phyloP scores from a whole-genome alignment of 2,329 filamentous ascomycete genomes.

The Penicillium oxalicum region DNA sequence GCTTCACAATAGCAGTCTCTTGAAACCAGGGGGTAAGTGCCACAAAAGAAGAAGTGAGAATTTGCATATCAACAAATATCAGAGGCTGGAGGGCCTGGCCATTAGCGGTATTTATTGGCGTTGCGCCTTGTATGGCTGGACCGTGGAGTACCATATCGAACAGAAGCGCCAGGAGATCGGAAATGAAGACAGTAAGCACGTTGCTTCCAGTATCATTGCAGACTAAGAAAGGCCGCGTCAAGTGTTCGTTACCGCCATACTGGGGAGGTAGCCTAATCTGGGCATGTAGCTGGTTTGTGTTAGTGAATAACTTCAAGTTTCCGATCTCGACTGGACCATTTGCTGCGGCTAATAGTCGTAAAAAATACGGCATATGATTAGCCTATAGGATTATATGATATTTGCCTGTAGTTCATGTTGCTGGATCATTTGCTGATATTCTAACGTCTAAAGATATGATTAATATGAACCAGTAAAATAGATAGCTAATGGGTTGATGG shows the following conservation, averaged over 20 bases:
- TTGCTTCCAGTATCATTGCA: slow-evolving; percentile 1
- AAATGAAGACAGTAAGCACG: not conserved
- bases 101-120: not conserved
- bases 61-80: not conserved
- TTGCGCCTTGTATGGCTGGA: not conserved
- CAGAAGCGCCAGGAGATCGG: not conserved
- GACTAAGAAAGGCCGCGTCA: too few relatives aligned
- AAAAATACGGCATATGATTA: too few relatives aligned
- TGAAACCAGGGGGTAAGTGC: slow-evolving; percentile 2
- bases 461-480: slow-evolving; percentile 1
- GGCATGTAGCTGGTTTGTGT: too few relatives aligned
- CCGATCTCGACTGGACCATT: too few relatives aligned
- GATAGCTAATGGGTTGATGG: not conserved
- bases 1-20: not conserved
- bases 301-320: too few relatives aligned
- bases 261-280: too few relatives aligned
- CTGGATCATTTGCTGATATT: slow-evolving; percentile 1
- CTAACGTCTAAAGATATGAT: slow-evolving; percentile 1
- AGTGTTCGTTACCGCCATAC: too few relatives aligned
- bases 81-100: not conserved
- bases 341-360: too few relatives aligned
- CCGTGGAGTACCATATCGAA: not conserved
- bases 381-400: not conserved
- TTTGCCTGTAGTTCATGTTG: slow-evolving; percentile 2
- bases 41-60: not conserved